Conservation (phyloP, 352 stramenopile species). For the Chloridella minuta region DNA sequence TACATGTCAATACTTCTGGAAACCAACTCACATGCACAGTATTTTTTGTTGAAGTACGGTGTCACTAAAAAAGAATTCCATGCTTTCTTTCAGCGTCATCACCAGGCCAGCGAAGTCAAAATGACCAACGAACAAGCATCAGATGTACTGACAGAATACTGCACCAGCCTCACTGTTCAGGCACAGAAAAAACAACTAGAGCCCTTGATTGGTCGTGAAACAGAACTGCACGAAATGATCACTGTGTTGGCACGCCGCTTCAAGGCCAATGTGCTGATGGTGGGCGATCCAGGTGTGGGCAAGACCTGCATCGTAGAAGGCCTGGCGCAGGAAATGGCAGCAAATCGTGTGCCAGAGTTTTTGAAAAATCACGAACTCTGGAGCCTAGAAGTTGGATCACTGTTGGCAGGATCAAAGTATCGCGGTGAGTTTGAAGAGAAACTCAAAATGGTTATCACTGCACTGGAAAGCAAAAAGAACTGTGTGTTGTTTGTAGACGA, state of each 20-base stretch:
- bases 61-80: too few relatives aligned
- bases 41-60: too few relatives aligned
- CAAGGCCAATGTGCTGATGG: slow-evolving; percentile 92
- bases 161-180: too few relatives aligned
- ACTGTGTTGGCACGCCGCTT: slow-evolving; percentile 65
- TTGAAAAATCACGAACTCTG: too few relatives aligned
- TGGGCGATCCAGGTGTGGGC: slow-evolving; percentile 71
- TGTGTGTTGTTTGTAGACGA: slow-evolving; percentile 97
- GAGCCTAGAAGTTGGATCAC: slow-evolving; percentile 57
- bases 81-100: too few relatives aligned
- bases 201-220: slow-evolving; percentile 78
- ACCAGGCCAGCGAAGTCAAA: too few relatives aligned
- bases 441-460: slow-evolving; percentile 63
- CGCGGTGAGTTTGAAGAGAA: slow-evolving; percentile 91
- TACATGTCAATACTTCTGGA: too few relatives aligned
- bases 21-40: too few relatives aligned
- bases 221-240: slow-evolving; percentile 69
- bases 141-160: too few relatives aligned
- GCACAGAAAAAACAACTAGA: slow-evolving; percentile 37
- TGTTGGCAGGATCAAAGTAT: slow-evolving; percentile 91
- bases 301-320: slow-evolving; percentile 71
- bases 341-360: too few relatives aligned
- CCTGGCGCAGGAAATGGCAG: slow-evolving; percentile 54
- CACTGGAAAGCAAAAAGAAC: slow-evolving; percentile 48
- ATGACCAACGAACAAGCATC: too few relatives aligned